Conservation (phyloP, 2,329 filamentous ascomycete genomes). For the Penicillium sp. region DNA sequence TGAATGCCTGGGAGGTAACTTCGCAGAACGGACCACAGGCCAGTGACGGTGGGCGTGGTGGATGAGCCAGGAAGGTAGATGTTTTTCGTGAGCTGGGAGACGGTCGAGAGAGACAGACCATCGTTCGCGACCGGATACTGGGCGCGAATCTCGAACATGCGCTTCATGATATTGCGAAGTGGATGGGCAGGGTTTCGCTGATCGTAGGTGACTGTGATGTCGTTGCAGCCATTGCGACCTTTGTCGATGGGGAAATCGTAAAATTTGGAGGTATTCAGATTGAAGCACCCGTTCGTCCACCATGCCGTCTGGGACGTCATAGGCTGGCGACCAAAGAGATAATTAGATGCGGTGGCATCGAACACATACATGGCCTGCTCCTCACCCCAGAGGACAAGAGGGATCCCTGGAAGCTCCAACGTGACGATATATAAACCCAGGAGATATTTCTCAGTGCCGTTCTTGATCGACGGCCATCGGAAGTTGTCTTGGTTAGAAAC, state of each 20-base stretch:
- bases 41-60: constrained; percentile 53
- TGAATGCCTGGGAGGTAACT: constrained; percentile 53
- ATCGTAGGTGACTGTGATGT: constrained; percentile 57
- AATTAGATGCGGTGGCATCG: constrained; percentile 63
- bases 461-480: constrained; percentile 59
- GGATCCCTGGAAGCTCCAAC: constrained; percentile 59
- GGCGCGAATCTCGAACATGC: constrained; percentile 59
- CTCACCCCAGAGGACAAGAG: constrained; percentile 61
- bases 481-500: constrained; percentile 66
- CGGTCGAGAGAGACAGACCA: constrained; percentile 54
- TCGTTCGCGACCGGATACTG: constrained; percentile 59
- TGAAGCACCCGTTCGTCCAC: constrained; percentile 64
- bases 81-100: constrained; percentile 56
- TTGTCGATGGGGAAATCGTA: constrained; percentile 57
- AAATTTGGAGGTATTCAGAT: constrained; percentile 56
- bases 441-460: constrained; percentile 57
- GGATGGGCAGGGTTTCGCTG: constrained; percentile 63
- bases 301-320: constrained; percentile 62
- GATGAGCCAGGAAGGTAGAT: constrained; percentile 53
- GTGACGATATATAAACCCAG: constrained; percentile 59
- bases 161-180: constrained; percentile 59
- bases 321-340: constrained; percentile 62
- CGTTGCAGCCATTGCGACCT: constrained; percentile 55
- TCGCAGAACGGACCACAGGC: constrained; percentile 61
- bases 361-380: constrained; percentile 64